Evolutionary conservation across 306 rosid genomes (phyloP).

Genomic region (Clitoria ternatea): DNA sequence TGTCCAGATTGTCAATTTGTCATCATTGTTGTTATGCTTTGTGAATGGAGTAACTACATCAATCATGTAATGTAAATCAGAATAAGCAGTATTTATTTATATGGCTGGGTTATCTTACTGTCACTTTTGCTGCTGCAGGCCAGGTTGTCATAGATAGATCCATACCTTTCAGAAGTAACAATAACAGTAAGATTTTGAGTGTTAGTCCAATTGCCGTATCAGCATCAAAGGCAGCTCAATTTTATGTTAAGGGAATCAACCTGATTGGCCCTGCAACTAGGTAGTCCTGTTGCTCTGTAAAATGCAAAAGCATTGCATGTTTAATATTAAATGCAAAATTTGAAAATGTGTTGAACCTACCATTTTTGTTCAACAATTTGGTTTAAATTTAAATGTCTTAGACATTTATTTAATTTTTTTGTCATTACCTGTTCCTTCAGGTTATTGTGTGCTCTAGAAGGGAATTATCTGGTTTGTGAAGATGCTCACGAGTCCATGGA

Average conservation of each 20-base stretch:
- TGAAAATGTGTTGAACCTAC: conserved; percentile 36
- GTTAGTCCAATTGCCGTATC: conserved; percentile 81
- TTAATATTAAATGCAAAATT: background rate
- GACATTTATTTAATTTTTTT: background rate
- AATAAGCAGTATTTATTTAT: background rate
- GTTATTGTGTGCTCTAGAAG: conserved; percentile 87
- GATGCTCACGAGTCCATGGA: conserved; percentile 45
- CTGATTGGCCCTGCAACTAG: conserved; percentile 57
- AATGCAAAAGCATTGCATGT: background rate
- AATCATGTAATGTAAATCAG: conserved; percentile 11
- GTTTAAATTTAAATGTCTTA: background rate
- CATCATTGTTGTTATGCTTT: background rate
- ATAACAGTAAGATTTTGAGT: conserved; percentile 53
- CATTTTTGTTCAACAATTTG: background rate
- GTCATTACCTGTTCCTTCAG: background rate
- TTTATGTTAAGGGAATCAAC: conserved; percentile 75
- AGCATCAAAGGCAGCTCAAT: conserved; percentile 53
- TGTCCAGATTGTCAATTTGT: background rate
- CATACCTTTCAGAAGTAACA: conserved; percentile 55
- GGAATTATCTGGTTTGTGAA: conserved; percentile 62
- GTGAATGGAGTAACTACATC: background rate
- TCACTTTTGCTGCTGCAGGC: conserved; percentile 50
- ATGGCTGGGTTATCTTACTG: conserved; percentile 17
- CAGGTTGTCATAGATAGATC: conserved; percentile 69
- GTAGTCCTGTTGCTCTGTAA: conserved; percentile 34